Base-by-base conservation (phyloP, 352 stramenopile species). In the Globisporangium spinosum region DNA sequence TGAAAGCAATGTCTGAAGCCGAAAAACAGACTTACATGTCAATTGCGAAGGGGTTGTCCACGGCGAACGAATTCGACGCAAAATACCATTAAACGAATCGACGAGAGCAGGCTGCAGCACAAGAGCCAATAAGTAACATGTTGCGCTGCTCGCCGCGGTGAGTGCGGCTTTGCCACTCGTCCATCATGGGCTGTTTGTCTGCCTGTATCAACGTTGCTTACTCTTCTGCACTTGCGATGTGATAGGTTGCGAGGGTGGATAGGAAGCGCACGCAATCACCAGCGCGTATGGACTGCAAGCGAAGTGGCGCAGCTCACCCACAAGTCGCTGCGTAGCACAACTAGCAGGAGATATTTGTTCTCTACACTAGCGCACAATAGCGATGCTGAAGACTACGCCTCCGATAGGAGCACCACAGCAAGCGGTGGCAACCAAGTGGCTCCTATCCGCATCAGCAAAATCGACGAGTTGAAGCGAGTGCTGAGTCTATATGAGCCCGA, bases 401-500 rank as follows among this genome's bases (percentile, higher is more conserved):
- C 40, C n/a, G 40, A 49, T 20, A 49, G 20, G 32, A 10, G n/a
- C 10, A 20, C 40, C 15, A n/a, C 49, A 25, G n/a, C 32, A 23
- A 12, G 5, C 15, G 29, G n/a, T 13, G 34, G 5, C 34, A 57
- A 40, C 15, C 51, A 51, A 34, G 38, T 40, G 23, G n/a, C 13
- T 56, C 12, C 58, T 55, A 17, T 1, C 58, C 38, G 15, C 35
- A 9, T 15, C 22, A 60, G 34, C 35, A 67, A 49, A 60, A 4
- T 35, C 12, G 58, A 68, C n/a, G 78, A 85, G 64, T 53, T 84
- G 20, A 65, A 72, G 25, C 72, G 77, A 1, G 59, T 93, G 32
- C 17, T 90, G 34, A 70, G 74, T 32, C 76, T 93, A 9, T 93
- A 95, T 68, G 40, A 75, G 35, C 83, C 85, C 0, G 88, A 94